Evolutionary conservation across 2,329 filamentous ascomycete species (phyloP).

Genomic region (Aspergillus carbonarius): DNA sequence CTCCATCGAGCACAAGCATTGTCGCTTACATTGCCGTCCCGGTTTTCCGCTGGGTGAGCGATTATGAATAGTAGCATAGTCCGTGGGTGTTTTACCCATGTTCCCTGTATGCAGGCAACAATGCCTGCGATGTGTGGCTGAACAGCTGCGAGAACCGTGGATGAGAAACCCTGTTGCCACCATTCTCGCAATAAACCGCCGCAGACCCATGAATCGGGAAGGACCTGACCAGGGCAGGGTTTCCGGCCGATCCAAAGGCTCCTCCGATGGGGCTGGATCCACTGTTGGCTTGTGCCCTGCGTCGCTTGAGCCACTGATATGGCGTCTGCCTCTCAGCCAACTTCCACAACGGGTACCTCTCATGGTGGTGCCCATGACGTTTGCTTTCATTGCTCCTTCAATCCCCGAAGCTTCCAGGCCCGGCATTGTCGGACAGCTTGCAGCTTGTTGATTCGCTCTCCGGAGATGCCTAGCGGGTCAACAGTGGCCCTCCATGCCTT

Average conservation of each 20-base stretch:
- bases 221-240: slow-evolving; percentile 14
- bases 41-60: neutral
- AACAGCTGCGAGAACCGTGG: slow-evolving; percentile 10
- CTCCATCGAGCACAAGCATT: neutral
- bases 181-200: slow-evolving; percentile 10
- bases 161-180: slow-evolving; percentile 12
- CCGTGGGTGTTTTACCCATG: neutral
- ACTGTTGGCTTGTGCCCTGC: slow-evolving; percentile 17
- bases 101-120: neutral
- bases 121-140: slow-evolving; percentile 6
- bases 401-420: slow-evolving; percentile 16
- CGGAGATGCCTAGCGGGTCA: slow-evolving; percentile 10
- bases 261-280: slow-evolving; percentile 16
- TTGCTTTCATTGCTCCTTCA: slow-evolving; percentile 8
- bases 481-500: slow-evolving; percentile 7
- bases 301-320: slow-evolving; percentile 13
- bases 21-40: neutral
- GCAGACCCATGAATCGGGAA: slow-evolving; percentile 12
- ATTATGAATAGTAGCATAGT: slow-evolving; percentile 2
- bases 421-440: slow-evolving; percentile 15
- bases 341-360: slow-evolving; percentile 4
- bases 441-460: slow-evolving; percentile 14
- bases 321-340: slow-evolving; percentile 9
- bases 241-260: slow-evolving; percentile 13
- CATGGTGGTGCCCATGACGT: slow-evolving; percentile 21